Base-by-base conservation (phyloP, 257 asterid species). In the Gentiana macrophylla region DNA sequence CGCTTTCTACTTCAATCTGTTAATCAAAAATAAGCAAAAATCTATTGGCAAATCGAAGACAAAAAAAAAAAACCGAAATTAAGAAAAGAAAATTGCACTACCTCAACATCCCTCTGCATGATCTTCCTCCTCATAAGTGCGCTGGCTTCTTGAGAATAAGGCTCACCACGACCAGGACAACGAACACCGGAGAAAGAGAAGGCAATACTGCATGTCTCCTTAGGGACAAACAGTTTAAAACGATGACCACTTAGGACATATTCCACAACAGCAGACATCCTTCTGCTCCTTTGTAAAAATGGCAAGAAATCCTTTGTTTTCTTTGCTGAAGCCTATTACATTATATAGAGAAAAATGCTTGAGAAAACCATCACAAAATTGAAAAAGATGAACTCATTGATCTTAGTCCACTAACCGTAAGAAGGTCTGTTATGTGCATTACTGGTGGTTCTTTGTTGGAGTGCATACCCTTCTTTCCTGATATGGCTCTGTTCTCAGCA, bases 71-170 rank as follows among this genome's bases (percentile, higher is more conserved):
- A 49, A 3, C 13, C 46, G 9, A 41, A 45, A 37, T 41, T 5
- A 41, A 41, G 6, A 10, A 41, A 10, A 10, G 46, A 4, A 41
- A 5, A 7, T 1, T 51, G 15, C 43, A 61, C 6, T 79, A 87
- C 98, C 93, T 92, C 99, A 1, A 88, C 94, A 74, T 92, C 99
- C 85, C 94, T 92, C 86, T 92, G 99, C 99, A 92, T 88, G 71
- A 92, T 85, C 76, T 79, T 88, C 69, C 95, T 73, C 79, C 99
- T 81, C 99, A 92, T 88, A 50, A 92, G 74, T 32, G 99, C 93
- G 74, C 88, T 88, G 62, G 99, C 99, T 61, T 85, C 99, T 3
- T 88, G 90, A 51, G 99, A 88, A 60, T 71, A 85, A 15, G 91
- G 94, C 70, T 92, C 95, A 32, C 68, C 86, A 38, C 99, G 97